A percentile compares a stretch with the other conserved stretches of the same genome.
Conservation (phyloP, 225 moss, liverwort and hornwort genomes). For the Takakia lepidozioides region DNA sequence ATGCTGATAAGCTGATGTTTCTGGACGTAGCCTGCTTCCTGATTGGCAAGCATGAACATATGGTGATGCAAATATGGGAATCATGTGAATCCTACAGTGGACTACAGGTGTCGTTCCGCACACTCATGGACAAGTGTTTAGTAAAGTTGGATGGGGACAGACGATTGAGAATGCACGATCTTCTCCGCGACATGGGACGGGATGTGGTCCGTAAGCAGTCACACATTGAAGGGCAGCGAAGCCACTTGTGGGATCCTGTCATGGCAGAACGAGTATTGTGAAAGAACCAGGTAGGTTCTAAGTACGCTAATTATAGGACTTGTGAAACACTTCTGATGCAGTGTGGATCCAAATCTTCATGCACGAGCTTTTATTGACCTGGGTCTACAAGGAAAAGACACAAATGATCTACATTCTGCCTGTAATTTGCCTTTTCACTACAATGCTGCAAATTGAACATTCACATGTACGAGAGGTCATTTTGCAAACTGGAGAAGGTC, state of each 20-base stretch:
- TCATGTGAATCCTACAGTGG: slow-evolving; percentile 10
- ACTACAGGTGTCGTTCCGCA: slow-evolving; percentile 8
- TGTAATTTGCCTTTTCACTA: too few species aligned
- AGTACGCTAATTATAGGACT: too few species aligned
- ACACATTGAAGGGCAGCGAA: not conserved
- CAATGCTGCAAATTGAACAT: too few species aligned
- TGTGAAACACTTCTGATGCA: too few species aligned
- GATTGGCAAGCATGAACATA: slow-evolving; percentile 8
- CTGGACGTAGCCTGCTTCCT: slow-evolving; percentile 27
- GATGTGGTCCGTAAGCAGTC: slow-evolving; percentile 1
- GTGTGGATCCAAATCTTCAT: too few species aligned
- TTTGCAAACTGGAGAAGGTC: too few species aligned
- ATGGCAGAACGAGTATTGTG: not conserved
- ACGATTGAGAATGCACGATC: slow-evolving; percentile 18
- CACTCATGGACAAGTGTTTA: slow-evolving; percentile 13
- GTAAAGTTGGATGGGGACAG: slow-evolving; percentile 11
- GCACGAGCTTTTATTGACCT: too few species aligned
- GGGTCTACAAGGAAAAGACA: too few species aligned
- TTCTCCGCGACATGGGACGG: slow-evolving; percentile 20
- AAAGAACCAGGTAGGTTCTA: slow-evolving; percentile 3
- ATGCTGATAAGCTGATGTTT: slow-evolving; percentile 26
- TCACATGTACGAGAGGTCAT: too few species aligned
- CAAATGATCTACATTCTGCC: too few species aligned
- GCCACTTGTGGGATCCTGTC: slow-evolving; percentile 16
- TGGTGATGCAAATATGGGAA: slow-evolving; percentile 27